Evolutionary conservation across 441 rosid species (phyloP).

Genomic region (Theobroma grandiflorum): DNA sequence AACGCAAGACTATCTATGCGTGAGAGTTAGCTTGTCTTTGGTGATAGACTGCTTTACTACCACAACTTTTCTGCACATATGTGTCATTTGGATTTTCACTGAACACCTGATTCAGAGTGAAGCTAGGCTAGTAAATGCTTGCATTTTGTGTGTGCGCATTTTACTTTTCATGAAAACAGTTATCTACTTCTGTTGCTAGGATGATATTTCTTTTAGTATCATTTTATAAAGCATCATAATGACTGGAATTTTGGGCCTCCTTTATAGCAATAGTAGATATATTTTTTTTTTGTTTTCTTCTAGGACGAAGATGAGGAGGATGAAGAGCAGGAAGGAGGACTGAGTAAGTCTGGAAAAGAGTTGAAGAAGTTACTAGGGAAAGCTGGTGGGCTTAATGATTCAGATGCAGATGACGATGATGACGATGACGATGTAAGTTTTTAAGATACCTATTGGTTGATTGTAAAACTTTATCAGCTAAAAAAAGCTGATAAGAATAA

Average conservation of each 20-base stretch:
- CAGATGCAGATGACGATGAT: slow-evolving; percentile 83
- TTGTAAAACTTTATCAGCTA: slow-evolving; percentile 2
- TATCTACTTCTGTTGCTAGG: background rate
- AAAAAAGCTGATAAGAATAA: background rate
- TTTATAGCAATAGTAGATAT: background rate
- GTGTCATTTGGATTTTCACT: background rate
- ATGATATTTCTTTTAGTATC: background rate
- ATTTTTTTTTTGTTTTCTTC: slow-evolving; percentile 19
- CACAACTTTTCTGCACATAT: background rate
- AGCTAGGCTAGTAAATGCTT: background rate
- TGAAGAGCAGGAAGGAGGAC: slow-evolving; percentile 83
- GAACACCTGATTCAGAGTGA: background rate
- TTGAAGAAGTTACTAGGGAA: slow-evolving; percentile 86
- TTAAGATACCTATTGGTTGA: slow-evolving; percentile 12
- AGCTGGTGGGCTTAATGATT: slow-evolving; percentile 72
- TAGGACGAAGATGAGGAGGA: slow-evolving; percentile 96
- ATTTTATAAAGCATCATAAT: background rate
- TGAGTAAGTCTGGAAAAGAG: slow-evolving; percentile 96
- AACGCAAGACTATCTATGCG: background rate
- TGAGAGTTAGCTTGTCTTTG: background rate
- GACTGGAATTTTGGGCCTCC: slow-evolving; percentile 15
- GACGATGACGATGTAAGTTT: slow-evolving; percentile 78
- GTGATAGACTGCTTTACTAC: background rate
- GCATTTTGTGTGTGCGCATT: background rate
- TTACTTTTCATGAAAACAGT: background rate